Conservation (phyloP, 306 rosid genomes). For the Cercis canadensis region DNA sequence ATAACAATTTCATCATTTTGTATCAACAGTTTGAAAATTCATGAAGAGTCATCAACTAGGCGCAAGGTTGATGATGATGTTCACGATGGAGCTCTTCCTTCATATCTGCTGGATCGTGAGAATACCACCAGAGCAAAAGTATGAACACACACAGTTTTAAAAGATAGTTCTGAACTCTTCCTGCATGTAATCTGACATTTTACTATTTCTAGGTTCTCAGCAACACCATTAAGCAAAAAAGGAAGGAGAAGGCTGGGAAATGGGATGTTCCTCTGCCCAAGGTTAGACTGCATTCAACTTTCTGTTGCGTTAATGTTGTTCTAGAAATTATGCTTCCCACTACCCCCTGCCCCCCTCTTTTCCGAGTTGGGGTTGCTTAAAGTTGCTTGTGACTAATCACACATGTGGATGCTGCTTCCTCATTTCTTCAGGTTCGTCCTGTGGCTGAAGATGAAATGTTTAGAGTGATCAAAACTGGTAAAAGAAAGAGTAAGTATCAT, state of each 20-base stretch:
- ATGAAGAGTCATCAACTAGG: constrained; percentile 80
- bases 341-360: too few species aligned
- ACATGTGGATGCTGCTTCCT: background rate
- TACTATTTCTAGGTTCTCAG: constrained; percentile 46
- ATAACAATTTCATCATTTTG: background rate
- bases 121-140: background rate
- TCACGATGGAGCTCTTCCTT: constrained; percentile 36
- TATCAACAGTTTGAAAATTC: constrained; percentile 75
- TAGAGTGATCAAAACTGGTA: background rate
- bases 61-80: constrained; percentile 89
- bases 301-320: background rate
- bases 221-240: background rate
- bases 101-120: background rate
- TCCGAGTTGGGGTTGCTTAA: too few species aligned
- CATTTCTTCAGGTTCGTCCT: constrained; percentile 54
- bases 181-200: constrained; percentile 21
- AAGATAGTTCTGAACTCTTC: background rate
- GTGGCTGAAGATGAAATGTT: background rate
- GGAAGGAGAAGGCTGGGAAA: constrained; percentile 40
- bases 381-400: background rate
- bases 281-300: background rate
- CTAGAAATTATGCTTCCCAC: too few species aligned
- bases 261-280: background rate
- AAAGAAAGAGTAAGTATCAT: constrained; percentile 54
- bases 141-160: constrained; percentile 14